These are phyloP conservation scores for Cladosporium velox DNA, from an alignment of 2,329 filamentous ascomycete species.

Conservation along the genomic window DNA sequence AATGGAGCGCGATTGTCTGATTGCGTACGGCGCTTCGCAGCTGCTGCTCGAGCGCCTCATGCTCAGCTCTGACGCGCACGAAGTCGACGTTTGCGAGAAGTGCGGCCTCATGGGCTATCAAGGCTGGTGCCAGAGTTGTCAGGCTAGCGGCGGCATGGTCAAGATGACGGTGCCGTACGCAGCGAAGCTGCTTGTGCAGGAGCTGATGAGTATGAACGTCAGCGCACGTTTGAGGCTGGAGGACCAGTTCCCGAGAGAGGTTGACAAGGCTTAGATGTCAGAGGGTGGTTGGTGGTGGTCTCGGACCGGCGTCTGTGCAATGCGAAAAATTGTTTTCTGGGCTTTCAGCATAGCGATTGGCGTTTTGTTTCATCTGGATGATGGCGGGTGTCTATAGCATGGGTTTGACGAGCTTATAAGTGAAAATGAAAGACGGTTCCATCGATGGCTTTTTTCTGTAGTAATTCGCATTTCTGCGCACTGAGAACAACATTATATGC, in stretches of 20 bases:
- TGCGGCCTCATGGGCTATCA: slow-evolving; percentile 96
- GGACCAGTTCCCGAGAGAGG: slow-evolving; percentile 76
- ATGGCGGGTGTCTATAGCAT: neutral
- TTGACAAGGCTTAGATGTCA: neutral
- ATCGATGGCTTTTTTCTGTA: neutral
- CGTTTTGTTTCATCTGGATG: slow-evolving; percentile 2
- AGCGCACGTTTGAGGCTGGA: slow-evolving; percentile 85
- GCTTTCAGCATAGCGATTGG: slow-evolving; percentile 20
- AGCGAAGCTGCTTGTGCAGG: slow-evolving; percentile 92
- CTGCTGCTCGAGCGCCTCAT: slow-evolving; percentile 90
- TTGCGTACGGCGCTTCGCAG: slow-evolving; percentile 93
- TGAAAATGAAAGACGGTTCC: neutral
- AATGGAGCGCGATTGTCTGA: slow-evolving; percentile 98
- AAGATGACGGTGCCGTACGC: slow-evolving; percentile 98
- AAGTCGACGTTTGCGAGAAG: slow-evolving; percentile 89
- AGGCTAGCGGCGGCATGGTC: slow-evolving; percentile 78
- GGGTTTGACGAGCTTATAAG: neutral
- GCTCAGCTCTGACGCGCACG: slow-evolving; percentile 86
- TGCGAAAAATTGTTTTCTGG: neutral
- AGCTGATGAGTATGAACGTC: slow-evolving; percentile 98
- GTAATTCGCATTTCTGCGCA: neutral
- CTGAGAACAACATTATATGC: too few species aligned
- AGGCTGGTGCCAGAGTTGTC: slow-evolving; percentile 92
- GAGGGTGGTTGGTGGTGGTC: neutral
- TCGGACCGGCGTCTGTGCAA: neutral